Percentiles rank a stretch among this genome's conserved stretches.
Evolutionary conservation across 139 green algal genomes (phyloP).

Genomic region (Limnomonas spitsbergensis): DNA sequence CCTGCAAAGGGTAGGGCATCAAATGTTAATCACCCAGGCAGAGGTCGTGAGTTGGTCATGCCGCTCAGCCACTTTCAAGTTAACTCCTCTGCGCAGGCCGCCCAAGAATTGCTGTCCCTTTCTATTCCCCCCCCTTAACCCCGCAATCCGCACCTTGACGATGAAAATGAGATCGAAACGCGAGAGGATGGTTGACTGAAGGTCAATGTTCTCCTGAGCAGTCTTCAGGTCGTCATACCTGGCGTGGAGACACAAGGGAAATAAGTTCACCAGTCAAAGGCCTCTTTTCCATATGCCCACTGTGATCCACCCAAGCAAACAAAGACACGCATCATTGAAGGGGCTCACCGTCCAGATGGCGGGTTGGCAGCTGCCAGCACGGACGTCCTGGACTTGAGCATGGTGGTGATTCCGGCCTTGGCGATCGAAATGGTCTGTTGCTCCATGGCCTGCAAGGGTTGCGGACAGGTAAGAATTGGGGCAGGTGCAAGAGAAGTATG

Average conservation of each 20-base stretch:
- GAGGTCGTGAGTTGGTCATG: no score
- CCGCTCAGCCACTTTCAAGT: no score
- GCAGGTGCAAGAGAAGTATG: neutral
- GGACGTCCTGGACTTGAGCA: conserved; percentile 88
- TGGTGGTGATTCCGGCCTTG: conserved; percentile 98
- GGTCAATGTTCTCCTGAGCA: conserved; percentile 95
- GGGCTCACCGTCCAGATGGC: conserved; percentile 75
- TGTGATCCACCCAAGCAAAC: no score
- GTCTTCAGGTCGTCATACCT: conserved; percentile 85
- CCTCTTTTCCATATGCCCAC: no score
- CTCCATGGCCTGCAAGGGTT: conserved; percentile 88
- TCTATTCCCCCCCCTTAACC: no score
- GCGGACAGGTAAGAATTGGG: neutral
- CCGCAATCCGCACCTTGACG: conserved; percentile 89
- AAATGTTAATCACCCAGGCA: no score
- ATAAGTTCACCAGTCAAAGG: conserved; percentile 3
- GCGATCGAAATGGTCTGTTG: conserved; percentile 99
- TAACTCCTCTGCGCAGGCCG: no score
- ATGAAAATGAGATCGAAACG: conserved; percentile 99
- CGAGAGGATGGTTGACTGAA: conserved; percentile 97
- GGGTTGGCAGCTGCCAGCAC: conserved; percentile 97
- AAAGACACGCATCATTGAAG: no score
- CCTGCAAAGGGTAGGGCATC: neutral
- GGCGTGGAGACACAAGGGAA: neutral
- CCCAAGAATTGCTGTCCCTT: no score